Percentiles rank a stretch among this genome's conserved stretches.
Conservation (phyloP, 805 yeast species). For the Candida patagonica region DNA sequence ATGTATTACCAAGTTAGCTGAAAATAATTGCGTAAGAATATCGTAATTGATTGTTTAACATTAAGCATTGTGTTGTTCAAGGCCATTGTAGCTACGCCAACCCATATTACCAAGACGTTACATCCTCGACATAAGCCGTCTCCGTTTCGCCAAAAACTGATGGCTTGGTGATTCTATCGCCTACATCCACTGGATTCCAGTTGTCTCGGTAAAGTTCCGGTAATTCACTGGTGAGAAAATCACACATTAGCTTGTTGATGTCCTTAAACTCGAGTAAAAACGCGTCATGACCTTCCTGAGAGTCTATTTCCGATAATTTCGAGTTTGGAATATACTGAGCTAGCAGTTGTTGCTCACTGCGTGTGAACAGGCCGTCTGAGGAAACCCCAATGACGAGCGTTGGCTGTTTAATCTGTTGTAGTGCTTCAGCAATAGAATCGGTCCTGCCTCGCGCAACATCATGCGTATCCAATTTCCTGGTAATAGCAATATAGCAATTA, state of each 20-base stretch:
- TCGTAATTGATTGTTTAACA: too few species aligned
- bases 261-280: conserved; percentile 80
- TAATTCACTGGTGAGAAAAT: conserved; percentile 51
- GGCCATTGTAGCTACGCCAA: too few species aligned
- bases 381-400: conserved; percentile 79
- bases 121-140: conserved; percentile 69
- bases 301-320: conserved; percentile 58
- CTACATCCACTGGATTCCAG: conserved; percentile 36
- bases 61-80: too few species aligned
- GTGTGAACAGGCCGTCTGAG: conserved; percentile 88
- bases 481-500: conserved; percentile 88
- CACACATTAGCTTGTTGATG: conserved; percentile 61
- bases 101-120: conserved; percentile 78
- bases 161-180: conserved; percentile 14
- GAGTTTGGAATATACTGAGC: conserved; percentile 69
- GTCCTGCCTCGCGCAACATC: conserved; percentile 77
- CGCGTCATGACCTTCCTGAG: conserved; percentile 98
- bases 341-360: conserved; percentile 79
- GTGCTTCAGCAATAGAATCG: conserved; percentile 40
- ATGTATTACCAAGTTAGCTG: too few species aligned
- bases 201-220: conserved; percentile 49
- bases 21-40: too few species aligned
- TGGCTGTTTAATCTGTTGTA: conserved; percentile 58
- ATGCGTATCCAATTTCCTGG: conserved; percentile 90
- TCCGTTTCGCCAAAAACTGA: conserved; percentile 88